Base-by-base conservation (phyloP, 257 asterid genomes). In the Henckelia pumila region DNA sequence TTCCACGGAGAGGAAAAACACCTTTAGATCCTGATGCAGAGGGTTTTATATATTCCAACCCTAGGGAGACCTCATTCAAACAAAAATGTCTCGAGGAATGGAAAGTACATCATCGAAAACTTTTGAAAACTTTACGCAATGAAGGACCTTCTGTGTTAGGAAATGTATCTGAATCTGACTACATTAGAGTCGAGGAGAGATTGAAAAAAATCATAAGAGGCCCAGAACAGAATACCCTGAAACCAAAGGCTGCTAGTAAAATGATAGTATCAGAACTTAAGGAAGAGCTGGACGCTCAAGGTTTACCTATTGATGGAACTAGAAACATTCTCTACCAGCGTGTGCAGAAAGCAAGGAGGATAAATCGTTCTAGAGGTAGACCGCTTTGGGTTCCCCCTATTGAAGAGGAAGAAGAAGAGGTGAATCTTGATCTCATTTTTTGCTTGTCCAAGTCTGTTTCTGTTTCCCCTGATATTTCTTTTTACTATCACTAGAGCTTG, bases 341-440 rank as follows among this genome's bases (percentile, higher is more conserved):
- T 61, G 99, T 93, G 28, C 99, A 93, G 73, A 93, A 93, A 76
- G 99, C 99, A 66, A 84, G 99, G 84, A 93, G 99, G 81, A 93
- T 93, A 72, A 93, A 93, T 71, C 97, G 97, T 58, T 93, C 99
- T 68, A 86, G 97, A 77, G 97, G 99, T 60, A 86, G 99, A 49
- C 99, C 99, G 55, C 96, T 90, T 59, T 93, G 99, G 99, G 95
- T 93, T 60, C 99, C 99, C 61, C 97, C 99, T 62, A 88, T 93
- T 67, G 96, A 88, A 73, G 99, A 93, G 81, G 95, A 86, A 76
- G 99, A 90, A 84, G 97, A 93, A 77, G 99, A 88, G 97, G 98
- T 90, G 58, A 77, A 67, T 70, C 71, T 69, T 66, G 33, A 73
- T 25, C 25, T 71, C 17, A 29, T 60, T 44, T 20, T 8, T 64